phyloP scores from a whole-genome alignment of 164 flowering plant species.

The Vitis rupestris region DNA sequence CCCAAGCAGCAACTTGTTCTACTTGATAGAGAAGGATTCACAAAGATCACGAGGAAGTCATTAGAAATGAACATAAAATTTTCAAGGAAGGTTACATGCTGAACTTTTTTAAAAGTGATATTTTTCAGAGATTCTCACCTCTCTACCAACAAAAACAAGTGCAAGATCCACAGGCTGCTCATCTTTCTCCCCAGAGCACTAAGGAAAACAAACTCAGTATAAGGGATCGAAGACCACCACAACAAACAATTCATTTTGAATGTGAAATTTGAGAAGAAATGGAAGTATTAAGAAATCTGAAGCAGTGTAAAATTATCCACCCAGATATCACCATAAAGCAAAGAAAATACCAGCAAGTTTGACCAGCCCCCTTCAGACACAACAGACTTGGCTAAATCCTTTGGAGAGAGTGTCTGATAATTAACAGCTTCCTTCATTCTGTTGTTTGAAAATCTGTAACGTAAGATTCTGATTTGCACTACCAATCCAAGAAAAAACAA shows the following conservation, averaged over 20 bases:
- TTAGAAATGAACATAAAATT: neutral
- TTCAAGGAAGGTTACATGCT: neutral
- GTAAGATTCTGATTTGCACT: neutral
- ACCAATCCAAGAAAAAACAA: neutral
- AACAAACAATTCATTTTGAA: neutral
- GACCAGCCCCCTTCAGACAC: constrained; percentile 80
- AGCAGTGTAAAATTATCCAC: neutral
- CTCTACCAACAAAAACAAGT: constrained; percentile 72
- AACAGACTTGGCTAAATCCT: constrained; percentile 64
- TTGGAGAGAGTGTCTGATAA: constrained; percentile 64
- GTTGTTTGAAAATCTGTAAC: constrained; percentile 21
- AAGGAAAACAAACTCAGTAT: constrained; percentile 9
- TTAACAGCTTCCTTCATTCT: constrained; percentile 43
- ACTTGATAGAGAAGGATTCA: neutral
- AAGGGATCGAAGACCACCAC: neutral
- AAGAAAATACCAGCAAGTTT: constrained; percentile 56
- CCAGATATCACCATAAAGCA: neutral
- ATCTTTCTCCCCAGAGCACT: constrained; percentile 57
- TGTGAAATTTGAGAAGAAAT: neutral
- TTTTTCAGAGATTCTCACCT: constrained; percentile 38
- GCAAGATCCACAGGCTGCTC: constrained; percentile 56
- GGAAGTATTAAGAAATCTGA: neutral
- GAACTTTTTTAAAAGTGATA: neutral
- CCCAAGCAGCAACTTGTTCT: neutral
- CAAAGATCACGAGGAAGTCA: neutral